Evolutionary conservation across 208 protist species (phyloP), one percentile per base, ranked within the genome.

Genomic region (Leishmania amazonensis): DNA sequence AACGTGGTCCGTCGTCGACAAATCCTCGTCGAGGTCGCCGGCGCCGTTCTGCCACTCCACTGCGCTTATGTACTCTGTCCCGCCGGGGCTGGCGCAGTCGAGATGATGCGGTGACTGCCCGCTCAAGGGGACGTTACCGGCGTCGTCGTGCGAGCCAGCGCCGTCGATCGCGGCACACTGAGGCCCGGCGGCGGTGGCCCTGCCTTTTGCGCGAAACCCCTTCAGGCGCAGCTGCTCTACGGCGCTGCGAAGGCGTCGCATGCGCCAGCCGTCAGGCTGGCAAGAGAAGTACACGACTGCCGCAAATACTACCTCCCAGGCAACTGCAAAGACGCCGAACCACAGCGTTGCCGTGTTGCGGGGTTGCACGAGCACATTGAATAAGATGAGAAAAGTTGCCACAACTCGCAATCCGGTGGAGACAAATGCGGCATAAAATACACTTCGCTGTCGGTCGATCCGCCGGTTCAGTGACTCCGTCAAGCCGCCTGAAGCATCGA

Each of bases 191-290:
- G 45, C n/a, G 45, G 40, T 38, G 21, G 42, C 9, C 28, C 2
- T 8, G 6, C 21, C 3, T 19, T 45, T 38, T 54, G 70, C 40
- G 13, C 11, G 8, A 9, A 15, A 11, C 45, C 28, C 40, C 2
- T 19, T 17, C 1, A 67, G 9, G 24, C 51, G 68, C 58, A 84
- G 80, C 42, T 81, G 73, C 77, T 82, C 78, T 13, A 82, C 65
- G 4, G 51, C 80, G 6, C 62, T 38, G 19, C 76, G 80, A 53
- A 81, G 3, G 62, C 67, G 38, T 31, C 51, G 72, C n/a, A 65
- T 9, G 38, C 58, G 64, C 42, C 19, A 31, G n/a, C 42, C 35
- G 15, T 65, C 21, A 5, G 60, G 62, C 19, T 13, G 57, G 72
- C 78, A 79, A 1, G 82, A 85, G 7, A 74, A 64, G 21, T 24